phyloP scores from a whole-genome alignment of 345 rosid species.

The Eucalyptus virginea region DNA sequence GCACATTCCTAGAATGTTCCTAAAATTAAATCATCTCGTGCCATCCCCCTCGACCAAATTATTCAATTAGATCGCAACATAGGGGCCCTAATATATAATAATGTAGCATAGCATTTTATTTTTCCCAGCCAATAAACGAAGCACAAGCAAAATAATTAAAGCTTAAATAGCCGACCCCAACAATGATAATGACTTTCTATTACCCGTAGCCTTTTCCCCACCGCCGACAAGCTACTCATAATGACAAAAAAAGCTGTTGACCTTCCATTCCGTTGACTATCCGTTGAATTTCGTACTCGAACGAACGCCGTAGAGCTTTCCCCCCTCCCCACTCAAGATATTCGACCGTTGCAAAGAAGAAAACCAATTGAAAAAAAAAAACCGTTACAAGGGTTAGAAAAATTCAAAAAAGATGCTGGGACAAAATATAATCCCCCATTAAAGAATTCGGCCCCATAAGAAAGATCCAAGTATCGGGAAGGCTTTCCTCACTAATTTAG shows the following conservation, averaged over 20 bases:
- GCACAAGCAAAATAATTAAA: background rate
- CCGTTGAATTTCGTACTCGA: background rate
- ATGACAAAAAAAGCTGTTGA: background rate
- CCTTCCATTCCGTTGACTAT: background rate
- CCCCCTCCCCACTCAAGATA: background rate
- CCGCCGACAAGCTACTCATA: background rate
- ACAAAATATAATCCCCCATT: background rate
- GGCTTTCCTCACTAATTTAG: rapidly evolving
- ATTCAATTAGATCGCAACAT: background rate
- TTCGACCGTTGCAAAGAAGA: background rate
- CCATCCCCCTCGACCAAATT: background rate
- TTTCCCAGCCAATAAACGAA: background rate
- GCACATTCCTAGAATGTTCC: background rate
- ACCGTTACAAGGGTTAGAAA: background rate
- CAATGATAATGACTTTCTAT: background rate
- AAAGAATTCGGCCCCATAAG: background rate
- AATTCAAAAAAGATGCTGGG: background rate
- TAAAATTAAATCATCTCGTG: background rate
- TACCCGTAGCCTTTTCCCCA: background rate
- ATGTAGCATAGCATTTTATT: background rate
- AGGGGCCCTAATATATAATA: background rate
- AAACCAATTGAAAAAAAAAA: background rate
- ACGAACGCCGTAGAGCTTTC: background rate
- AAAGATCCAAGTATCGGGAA: background rate
- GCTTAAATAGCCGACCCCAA: background rate